Evolutionary conservation across 371 early-diverging fungal species (phyloP).

Genomic region (Rhizopus arrhizus): DNA sequence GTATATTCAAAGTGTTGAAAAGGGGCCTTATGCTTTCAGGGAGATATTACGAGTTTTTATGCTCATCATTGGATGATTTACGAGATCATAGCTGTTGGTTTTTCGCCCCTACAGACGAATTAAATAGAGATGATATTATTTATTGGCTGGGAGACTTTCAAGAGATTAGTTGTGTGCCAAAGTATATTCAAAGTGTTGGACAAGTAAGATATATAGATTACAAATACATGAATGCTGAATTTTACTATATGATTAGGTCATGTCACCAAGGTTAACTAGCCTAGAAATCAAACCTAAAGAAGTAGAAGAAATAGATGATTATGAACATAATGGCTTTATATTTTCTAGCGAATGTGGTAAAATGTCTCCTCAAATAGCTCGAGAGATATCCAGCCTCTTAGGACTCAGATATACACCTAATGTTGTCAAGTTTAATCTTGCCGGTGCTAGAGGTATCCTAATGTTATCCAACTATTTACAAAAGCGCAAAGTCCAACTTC

Average conservation of each 20-base stretch:
- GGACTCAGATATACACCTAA: conserved; percentile 54
- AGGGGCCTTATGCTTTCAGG: conserved; percentile 62
- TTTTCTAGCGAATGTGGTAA: conserved; percentile 79
- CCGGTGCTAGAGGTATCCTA: conserved; percentile 75
- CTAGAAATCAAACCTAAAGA: conserved; percentile 22
- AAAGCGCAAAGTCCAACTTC: conserved; percentile 45
- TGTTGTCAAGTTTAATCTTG: conserved; percentile 78
- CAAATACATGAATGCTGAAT: neutral
- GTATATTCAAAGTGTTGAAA: conserved; percentile 47
- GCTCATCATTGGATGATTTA: conserved; percentile 66
- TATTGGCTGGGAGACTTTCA: conserved; percentile 72
- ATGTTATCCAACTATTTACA: conserved; percentile 27
- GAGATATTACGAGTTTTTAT: conserved; percentile 69
- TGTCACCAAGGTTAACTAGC: conserved; percentile 2
- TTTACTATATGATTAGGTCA: neutral
- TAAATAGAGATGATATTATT: conserved; percentile 55
- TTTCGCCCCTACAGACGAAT: conserved; percentile 38
- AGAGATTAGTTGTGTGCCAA: conserved; percentile 59
- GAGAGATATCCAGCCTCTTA: conserved; percentile 28
- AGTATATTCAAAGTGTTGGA: conserved; percentile 66
- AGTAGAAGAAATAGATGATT: conserved; percentile 54
- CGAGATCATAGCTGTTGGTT: conserved; percentile 77
- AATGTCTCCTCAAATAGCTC: conserved; percentile 56
- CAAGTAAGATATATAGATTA: conserved; percentile 35
- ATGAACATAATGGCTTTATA: conserved; percentile 47